phyloP scores from a whole-genome alignment of 2,329 filamentous ascomycete genomes.

The Endoconidiophora laricicola region DNA sequence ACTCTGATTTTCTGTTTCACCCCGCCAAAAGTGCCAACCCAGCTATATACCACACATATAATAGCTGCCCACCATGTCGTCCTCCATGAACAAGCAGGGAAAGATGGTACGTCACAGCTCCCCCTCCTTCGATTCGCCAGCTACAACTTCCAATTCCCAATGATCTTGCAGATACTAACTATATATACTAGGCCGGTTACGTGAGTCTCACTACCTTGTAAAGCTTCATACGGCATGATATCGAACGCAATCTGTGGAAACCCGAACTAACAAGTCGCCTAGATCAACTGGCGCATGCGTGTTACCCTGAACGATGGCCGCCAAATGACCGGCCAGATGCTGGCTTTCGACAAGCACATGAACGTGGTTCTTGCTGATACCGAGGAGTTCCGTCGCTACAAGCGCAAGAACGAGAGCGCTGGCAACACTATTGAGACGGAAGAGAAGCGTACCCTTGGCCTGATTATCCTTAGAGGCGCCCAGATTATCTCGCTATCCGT shows the following conservation, averaged over 20 bases:
- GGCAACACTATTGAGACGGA: constrained; percentile 68
- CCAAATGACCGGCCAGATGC: constrained; percentile 95
- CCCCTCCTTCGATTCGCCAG: constrained; percentile 17
- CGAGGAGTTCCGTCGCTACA: constrained; percentile 88
- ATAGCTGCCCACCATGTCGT: constrained; percentile 31
- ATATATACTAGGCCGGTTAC: constrained; percentile 44
- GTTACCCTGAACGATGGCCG: constrained; percentile 88
- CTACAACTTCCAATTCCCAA: neutral
- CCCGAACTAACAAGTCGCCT: neutral
- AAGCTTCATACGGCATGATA: neutral
- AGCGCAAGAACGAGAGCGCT: constrained; percentile 58
- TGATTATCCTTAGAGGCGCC: constrained; percentile 86
- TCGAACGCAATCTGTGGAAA: neutral
- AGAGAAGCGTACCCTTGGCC: constrained; percentile 91
- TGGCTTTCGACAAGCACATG: constrained; percentile 99
- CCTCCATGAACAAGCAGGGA: constrained; percentile 65
- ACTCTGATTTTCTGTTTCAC: neutral
- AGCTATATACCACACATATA: neutral
- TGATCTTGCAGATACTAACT: constrained; percentile 1
- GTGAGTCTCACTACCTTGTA: constrained; percentile 31
- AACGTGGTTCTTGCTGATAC: constrained; percentile 97
- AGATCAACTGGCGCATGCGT: constrained; percentile 99
- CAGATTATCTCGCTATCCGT: constrained; percentile 91
- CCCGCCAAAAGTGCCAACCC: neutral
- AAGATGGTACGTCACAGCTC: constrained; percentile 72